Evolutionary conservation across 108 stramenopile genomes (phyloP).

Genomic region (Fragilaria crotonensis): DNA sequence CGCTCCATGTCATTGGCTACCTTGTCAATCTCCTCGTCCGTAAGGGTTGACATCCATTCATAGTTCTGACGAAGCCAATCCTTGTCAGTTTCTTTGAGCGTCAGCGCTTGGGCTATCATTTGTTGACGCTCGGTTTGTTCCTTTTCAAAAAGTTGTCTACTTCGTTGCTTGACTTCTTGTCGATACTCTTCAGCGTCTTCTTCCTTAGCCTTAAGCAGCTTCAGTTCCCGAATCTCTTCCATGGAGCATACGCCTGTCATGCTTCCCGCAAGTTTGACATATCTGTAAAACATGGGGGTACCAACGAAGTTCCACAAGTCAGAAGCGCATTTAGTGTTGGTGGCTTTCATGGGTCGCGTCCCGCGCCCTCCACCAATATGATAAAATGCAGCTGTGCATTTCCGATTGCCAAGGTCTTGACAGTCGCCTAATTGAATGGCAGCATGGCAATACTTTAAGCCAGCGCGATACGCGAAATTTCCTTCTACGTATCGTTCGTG

Average conservation of each 20-base stretch:
- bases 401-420: slow-evolving; percentile 9
- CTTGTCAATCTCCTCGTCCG: slow-evolving; percentile 21
- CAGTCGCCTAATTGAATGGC: slow-evolving; percentile 22
- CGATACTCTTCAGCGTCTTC: slow-evolving; percentile 19
- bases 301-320: slow-evolving; percentile 32
- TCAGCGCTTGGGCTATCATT: slow-evolving; percentile 13
- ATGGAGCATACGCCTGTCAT: slow-evolving; percentile 9
- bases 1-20: slow-evolving; percentile 13
- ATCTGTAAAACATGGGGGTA: slow-evolving; percentile 26
- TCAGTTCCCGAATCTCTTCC: slow-evolving; percentile 10
- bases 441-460: slow-evolving; percentile 5
- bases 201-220: slow-evolving; percentile 8
- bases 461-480: slow-evolving; percentile 34
- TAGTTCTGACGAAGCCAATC: slow-evolving; percentile 11
- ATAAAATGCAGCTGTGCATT: slow-evolving; percentile 35
- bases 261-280: slow-evolving; percentile 6
- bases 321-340: slow-evolving; percentile 21
- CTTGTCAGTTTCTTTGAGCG: slow-evolving; percentile 5
- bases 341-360: slow-evolving; percentile 22
- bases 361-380: slow-evolving; percentile 48
- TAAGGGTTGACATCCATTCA: slow-evolving; percentile 13
- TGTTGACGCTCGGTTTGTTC: slow-evolving; percentile 21
- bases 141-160: slow-evolving; percentile 15
- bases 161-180: slow-evolving; percentile 11
- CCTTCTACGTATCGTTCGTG: slow-evolving; percentile 30